Evolutionary conservation across 1,284 basidiomycete genomes (phyloP), one percentile per base, ranked within the genome.

Genomic region (Boletus hoseneyae): DNA sequence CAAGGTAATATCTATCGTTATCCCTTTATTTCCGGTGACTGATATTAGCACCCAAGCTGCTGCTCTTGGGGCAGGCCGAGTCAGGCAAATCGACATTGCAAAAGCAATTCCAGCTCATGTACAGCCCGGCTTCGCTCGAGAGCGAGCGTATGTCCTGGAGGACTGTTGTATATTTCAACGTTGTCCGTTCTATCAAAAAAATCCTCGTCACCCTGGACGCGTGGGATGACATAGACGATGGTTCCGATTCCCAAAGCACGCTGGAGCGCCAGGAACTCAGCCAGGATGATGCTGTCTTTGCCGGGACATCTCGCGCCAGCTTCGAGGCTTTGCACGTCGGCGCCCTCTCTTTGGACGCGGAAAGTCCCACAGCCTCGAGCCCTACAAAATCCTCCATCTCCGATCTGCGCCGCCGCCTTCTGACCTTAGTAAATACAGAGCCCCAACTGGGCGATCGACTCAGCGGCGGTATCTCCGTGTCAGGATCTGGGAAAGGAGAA

Each of bases 61-160:
- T 90, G 16, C 76, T 90, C 45, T 79, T 90, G 40, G 87, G 87
- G 35, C 87, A 90, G 61, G 87, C 88, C 40, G 87, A 90, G 72
- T 88, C 85, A 25, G 88, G 87, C 57, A 90, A 90, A 66, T 87
- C 84, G 16, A 90, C 87, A 1, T 75, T 90, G 29, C 86, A 88
- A 65, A 90, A 90, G 64, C 87, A 91, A 65, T 91, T 91, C 61
- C 89, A 91, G 68, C 79, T 91, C 54, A 85, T 91, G 78, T 90
- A 90, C 69, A 85, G 80, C 56, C 89, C 89, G 1, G 76, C 76
- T 47, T 81, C 83, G 12, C 73, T 91, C 46, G 87, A 91, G 49
- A 77, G 79, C 50, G 88, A 91, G 62, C 85, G 89, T 15, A 68
- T 78, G 33, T 90, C 88, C 21, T 91, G 88, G 88, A 80, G 83